Conservation (phyloP, 768 basidiomycete genomes). For the Mycena metata region DNA sequence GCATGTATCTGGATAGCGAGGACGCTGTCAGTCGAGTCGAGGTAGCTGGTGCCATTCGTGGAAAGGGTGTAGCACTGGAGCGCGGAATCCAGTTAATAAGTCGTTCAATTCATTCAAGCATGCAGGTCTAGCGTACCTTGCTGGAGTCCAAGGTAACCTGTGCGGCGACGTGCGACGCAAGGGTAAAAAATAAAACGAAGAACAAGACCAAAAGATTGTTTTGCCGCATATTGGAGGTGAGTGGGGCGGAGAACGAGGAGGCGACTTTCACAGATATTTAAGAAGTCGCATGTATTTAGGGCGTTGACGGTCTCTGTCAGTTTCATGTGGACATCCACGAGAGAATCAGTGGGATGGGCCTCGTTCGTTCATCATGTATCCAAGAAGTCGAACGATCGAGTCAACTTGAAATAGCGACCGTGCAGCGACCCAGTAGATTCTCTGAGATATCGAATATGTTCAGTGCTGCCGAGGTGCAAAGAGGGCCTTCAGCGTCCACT, state of each 20-base stretch:
- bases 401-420: no score
- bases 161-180: conserved; percentile 11
- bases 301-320: background rate
- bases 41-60: conserved; percentile 30
- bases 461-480: no score
- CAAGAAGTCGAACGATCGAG: no score
- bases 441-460: no score
- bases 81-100: background rate
- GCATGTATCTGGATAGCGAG: conserved; percentile 31
- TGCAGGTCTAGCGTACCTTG: background rate
- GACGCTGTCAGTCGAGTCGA: conserved; percentile 37
- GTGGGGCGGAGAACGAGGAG: background rate
- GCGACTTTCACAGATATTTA: conserved; percentile 8
- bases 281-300: background rate
- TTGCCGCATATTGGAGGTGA: conserved; percentile 16
- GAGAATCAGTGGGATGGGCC: no score
- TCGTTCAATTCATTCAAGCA: no score
- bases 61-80: conserved; percentile 37
- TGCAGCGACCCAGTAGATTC: no score
- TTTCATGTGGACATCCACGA: background rate
- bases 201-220: background rate
- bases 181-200: conserved; percentile 3
- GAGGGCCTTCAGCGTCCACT: no score
- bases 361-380: no score
- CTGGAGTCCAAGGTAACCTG: conserved; percentile 24